Conservation (phyloP, 2,329 filamentous ascomycete species). For the Coniella lustricola region DNA sequence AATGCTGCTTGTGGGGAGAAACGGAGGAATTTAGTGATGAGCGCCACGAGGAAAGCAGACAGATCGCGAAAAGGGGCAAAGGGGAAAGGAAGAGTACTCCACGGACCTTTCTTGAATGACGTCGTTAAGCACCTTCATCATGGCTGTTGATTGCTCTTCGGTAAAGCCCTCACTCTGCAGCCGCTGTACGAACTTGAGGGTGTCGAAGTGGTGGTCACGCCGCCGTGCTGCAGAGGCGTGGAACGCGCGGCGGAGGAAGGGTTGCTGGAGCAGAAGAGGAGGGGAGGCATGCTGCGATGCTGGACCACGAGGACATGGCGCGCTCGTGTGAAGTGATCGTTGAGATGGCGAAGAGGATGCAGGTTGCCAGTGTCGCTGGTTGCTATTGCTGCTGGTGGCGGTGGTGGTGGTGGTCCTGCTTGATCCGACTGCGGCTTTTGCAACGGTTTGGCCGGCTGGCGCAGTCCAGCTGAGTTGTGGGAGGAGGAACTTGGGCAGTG, state of each 20-base stretch:
- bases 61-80: neutral
- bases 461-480: constrained; percentile 48
- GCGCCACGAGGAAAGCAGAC: neutral
- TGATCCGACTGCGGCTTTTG: constrained; percentile 22
- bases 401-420: neutral
- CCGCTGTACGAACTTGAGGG: constrained; percentile 90
- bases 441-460: constrained; percentile 23
- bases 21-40: neutral
- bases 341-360: constrained; percentile 9
- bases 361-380: constrained; percentile 17
- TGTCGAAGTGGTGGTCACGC: constrained; percentile 95
- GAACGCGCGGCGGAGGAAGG: constrained; percentile 45
- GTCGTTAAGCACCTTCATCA: constrained; percentile 96
- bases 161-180: constrained; percentile 89
- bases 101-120: constrained; percentile 85
- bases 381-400: neutral
- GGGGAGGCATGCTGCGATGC: constrained; percentile 11
- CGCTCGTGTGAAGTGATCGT: constrained; percentile 20
- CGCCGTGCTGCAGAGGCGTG: constrained; percentile 55
- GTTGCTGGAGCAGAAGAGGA: constrained; percentile 21
- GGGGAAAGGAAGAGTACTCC: neutral
- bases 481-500: constrained; percentile 46
- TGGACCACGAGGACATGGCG: neutral
- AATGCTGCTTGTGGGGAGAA: constrained; percentile 50
- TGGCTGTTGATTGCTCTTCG: constrained; percentile 90